Percentiles rank a stretch among this genome's conserved stretches.
Conservation (phyloP, 345 rosid genomes). For the Bruguiera parviflora region DNA sequence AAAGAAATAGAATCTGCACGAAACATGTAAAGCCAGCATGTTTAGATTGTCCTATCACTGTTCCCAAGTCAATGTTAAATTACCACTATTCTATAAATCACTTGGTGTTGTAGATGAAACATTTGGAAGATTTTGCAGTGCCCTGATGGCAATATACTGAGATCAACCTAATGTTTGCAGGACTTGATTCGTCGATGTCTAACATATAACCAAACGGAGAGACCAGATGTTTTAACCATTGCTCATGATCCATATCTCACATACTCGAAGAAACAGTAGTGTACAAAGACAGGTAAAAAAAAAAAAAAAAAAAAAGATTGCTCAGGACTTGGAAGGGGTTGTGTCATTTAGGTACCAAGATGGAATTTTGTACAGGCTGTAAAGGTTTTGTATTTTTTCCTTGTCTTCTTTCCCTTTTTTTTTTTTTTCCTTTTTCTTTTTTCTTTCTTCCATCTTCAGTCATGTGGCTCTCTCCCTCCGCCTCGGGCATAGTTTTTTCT, state of each 20-base stretch:
- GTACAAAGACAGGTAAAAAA: constrained; percentile 26
- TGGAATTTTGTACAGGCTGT: constrained; percentile 50
- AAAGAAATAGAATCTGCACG: background rate
- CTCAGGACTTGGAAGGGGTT: constrained; percentile 15
- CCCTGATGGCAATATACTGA: no score
- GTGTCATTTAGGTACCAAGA: constrained; percentile 11
- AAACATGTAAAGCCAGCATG: no score
- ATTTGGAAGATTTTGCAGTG: no score
- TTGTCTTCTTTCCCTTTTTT: background rate
- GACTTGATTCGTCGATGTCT: constrained; percentile 90
- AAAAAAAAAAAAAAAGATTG: constrained; percentile 15
- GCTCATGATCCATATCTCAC: constrained; percentile 87
- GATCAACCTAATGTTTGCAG: constrained; percentile 32
- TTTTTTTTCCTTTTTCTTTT: background rate
- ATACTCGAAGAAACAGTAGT: constrained; percentile 52
- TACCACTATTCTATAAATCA: no score
- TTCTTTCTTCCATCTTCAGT: background rate
- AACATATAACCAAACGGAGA: constrained; percentile 80
- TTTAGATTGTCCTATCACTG: no score
- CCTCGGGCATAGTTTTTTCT: background rate
- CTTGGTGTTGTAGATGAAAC: no score
- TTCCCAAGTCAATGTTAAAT: no score
- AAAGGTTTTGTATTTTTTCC: constrained; percentile 26
- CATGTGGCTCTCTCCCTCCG: background rate
- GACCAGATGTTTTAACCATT: constrained; percentile 82